These are phyloP conservation scores for Penicillium concentricum DNA, from an alignment of 2,329 filamentous ascomycete genomes.

Conservation along the genomic window DNA sequence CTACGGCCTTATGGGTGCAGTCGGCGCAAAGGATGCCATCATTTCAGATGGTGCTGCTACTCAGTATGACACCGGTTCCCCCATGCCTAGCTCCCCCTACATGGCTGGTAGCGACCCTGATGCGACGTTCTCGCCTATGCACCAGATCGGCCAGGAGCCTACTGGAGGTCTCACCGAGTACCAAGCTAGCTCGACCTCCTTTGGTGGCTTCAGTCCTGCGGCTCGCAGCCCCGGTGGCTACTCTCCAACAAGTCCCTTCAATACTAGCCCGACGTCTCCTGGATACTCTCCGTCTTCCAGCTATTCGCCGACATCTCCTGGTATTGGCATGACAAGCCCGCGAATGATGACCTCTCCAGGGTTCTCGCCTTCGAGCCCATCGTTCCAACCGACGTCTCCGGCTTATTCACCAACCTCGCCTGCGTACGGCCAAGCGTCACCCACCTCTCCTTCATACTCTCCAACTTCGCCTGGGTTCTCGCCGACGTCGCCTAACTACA, in stretches of 20 bases:
- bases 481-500: slow-evolving; percentile 61
- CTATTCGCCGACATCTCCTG: slow-evolving; percentile 76
- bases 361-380: slow-evolving; percentile 55
- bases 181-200: slow-evolving; percentile 57
- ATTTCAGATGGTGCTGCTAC: slow-evolving; percentile 80
- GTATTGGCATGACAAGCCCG: slow-evolving; percentile 57
- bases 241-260: slow-evolving; percentile 73
- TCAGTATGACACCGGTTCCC: slow-evolving; percentile 77
- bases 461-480: slow-evolving; percentile 57
- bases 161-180: slow-evolving; percentile 63
- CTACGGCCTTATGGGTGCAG: slow-evolving; percentile 76
- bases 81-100: slow-evolving; percentile 60
- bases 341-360: slow-evolving; percentile 56
- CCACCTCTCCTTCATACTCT: slow-evolving; percentile 55
- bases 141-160: slow-evolving; percentile 63
- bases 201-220: slow-evolving; percentile 63
- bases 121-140: slow-evolving; percentile 69
- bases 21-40: slow-evolving; percentile 72
- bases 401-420: slow-evolving; percentile 77
- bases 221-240: slow-evolving; percentile 64
- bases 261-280: slow-evolving; percentile 67
- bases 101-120: slow-evolving; percentile 64
- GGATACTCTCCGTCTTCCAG: slow-evolving; percentile 61
- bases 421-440: slow-evolving; percentile 66
- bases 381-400: slow-evolving; percentile 56